phyloP scores from a whole-genome alignment of 148 eudicot genomes.

The Silene latifolia region DNA sequence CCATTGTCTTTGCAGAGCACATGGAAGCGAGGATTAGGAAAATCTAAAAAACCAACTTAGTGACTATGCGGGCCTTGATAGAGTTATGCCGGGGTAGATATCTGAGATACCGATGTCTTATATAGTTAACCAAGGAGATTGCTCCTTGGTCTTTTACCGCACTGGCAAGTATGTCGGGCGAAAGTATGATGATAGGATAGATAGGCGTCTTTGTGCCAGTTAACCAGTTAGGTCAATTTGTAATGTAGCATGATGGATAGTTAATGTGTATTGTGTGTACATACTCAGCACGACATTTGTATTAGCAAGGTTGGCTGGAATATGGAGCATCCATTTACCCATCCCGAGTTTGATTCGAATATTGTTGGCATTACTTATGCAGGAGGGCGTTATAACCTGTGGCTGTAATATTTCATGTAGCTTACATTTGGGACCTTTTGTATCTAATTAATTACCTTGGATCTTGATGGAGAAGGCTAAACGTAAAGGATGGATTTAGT shows the following conservation, averaged over 20 bases:
- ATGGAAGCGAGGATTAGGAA: conserved; percentile 62
- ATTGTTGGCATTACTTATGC: neutral
- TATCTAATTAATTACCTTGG: neutral
- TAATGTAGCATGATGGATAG: conserved; percentile 28
- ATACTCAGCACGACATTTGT: conserved; percentile 2
- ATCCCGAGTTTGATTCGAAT: neutral
- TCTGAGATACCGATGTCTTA: conserved; percentile 6
- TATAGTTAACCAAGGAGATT: neutral
- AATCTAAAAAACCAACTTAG: conserved; percentile 35
- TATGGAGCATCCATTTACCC: neutral
- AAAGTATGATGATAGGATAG: conserved; percentile 4
- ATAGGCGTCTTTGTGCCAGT: conserved; percentile 15
- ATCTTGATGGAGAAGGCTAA: neutral
- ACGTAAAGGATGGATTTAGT: neutral
- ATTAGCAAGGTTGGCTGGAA: conserved; percentile 6
- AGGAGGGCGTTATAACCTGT: neutral
- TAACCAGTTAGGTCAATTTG: conserved; percentile 27
- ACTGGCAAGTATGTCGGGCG: neutral
- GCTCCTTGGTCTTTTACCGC: neutral
- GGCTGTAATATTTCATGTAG: neutral
- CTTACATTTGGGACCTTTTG: neutral
- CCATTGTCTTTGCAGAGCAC: conserved; percentile 41
- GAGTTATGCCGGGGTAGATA: neutral
- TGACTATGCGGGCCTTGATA: neutral
- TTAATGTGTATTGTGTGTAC: conserved; percentile 25